Percentiles rank a stretch among this genome's conserved stretches.
Conservation (phyloP, 106 monocot species). For the Dendrobium chrysotoxum region DNA sequence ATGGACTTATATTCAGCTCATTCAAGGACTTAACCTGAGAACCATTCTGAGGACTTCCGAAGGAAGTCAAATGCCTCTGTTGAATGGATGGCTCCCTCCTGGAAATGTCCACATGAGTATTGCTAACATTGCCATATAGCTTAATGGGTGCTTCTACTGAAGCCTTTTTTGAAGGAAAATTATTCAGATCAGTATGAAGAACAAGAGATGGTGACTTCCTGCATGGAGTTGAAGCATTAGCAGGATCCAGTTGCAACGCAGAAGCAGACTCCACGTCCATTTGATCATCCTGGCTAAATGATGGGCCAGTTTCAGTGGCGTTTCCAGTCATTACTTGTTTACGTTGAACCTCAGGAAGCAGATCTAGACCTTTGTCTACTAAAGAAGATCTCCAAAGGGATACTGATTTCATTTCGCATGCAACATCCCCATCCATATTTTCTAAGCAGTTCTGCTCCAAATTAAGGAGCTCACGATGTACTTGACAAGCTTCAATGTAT, state of each 20-base stretch:
- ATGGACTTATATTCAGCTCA: constrained; percentile 4
- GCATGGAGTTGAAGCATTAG: constrained; percentile 1
- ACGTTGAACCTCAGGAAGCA: constrained; percentile 63
- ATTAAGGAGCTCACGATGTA: constrained; percentile 43
- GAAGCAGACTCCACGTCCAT: constrained; percentile 13
- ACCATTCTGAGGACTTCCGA: constrained; percentile 16
- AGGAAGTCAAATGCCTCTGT: constrained; percentile 10
- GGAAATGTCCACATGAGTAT: constrained; percentile 2
- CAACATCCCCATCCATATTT: constrained; percentile 32
- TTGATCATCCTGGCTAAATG: constrained; percentile 14
- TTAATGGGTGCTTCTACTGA: neutral
- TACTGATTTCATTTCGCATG: constrained; percentile 33
- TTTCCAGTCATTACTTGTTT: constrained; percentile 22
- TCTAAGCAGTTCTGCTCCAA: constrained; percentile 45
- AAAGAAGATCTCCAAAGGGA: constrained; percentile 67
- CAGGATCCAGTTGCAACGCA: constrained; percentile 10
- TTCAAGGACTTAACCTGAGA: constrained; percentile 6
- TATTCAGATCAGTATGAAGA: constrained; percentile 22
- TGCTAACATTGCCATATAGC: constrained; percentile 3
- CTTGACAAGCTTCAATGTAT: constrained; percentile 71
- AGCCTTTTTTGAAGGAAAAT: constrained; percentile 13
- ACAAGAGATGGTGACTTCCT: constrained; percentile 16
- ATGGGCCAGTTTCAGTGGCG: constrained; percentile 7
- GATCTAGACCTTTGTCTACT: constrained; percentile 50
- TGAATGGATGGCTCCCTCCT: constrained; percentile 21